Evolutionary conservation across 495 filamentous ascomycete species (phyloP), one percentile per base, ranked within the genome.

Genomic region (Jackrogersella minutella): DNA sequence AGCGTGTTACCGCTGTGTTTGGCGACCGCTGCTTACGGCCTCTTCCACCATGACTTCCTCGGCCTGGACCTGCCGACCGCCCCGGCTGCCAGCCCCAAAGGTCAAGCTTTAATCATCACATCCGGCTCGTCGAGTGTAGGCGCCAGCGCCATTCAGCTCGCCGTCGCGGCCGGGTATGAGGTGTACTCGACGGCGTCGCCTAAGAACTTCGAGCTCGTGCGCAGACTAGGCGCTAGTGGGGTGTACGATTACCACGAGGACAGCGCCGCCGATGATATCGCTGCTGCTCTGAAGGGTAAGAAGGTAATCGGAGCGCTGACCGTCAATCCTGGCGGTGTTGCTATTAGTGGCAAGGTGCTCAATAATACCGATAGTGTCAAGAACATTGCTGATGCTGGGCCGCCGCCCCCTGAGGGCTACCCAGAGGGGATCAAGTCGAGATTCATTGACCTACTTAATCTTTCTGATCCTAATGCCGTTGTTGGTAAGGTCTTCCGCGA

Each of bases 131-230:
- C 74, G 3, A 84, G 81, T 30, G 82, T 88, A 17, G 86, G 86
- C n/a, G 74, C 79, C 62, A 80, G 78, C 53, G 83, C 82, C 0
- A 85, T 87, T 31, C 87, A 88, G 56, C 77, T 88, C 10, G 85
- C 84, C 9, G 73, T 72, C 0, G 82, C 82, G 0, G 76, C 85
- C 0, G 87, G 86, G 0, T 82, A 82, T 22, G 79, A 82, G 11
- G 86, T 88, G 0, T 66, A 85, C 43, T 75, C 78, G 0, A 85
- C 82, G 0, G 76, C 82, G 0, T 80, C 79, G 2, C 64, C 75
- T 0, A 77, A 75, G 49, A 89, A 88, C 66, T 79, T 83, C 31
- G 79, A 80, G 0, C 80, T 81, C 37, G 73, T 82, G 34, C 80
- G 77, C 59, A 61, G 40, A 0, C 77, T 87, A 0, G 87, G 88